Base-by-base conservation (phyloP, 1,284 basidiomycete species). In the Trametes polyzona region DNA sequence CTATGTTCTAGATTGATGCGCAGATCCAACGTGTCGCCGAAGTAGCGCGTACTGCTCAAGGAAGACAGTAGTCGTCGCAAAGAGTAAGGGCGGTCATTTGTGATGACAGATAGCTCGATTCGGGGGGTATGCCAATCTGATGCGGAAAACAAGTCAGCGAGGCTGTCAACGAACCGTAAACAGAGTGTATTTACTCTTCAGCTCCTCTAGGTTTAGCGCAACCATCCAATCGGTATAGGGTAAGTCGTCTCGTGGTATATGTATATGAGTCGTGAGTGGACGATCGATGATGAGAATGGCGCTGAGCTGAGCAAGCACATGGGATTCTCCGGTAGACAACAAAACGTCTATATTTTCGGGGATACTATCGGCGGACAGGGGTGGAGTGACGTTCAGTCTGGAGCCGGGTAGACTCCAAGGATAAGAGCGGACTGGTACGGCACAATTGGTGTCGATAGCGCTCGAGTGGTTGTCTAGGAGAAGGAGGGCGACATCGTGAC, bases 1-100 rank as follows among this genome's bases (percentile, higher is more conserved):
- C 86, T 83, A 65, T 91, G 88, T 63, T 94, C 92, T 62, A 92
- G 71, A 65, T 92, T 89, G 56, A 94, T 74, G 4, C 86, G 79
- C 8, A 93, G 63, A 49, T 81, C 68, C 11, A 90, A 71, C 10
- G 66, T 67, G 71, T 93, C 89, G 4, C 90, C 90, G 60, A 84
- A 92, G 66, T 86, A 92, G 39, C 78, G 73, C 6, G 84, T 83
- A 3, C 62, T 68, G n/a, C 75, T 71, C 6, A 93, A 73, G 0
- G 92, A 93, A 6, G 68, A 60, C 9, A 94, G 69, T 1, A 94
- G 76, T 7, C 92, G 84, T 12, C 65, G 63, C 1, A 94, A 80
- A 0, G 92, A 93, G n/a, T 72, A 68, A 7, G 91, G 86, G 46
- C 92, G 79, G 66, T 90, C 79, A 59, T 92, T 86, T 0, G 92